phyloP scores from a whole-genome alignment of 768 basidiomycete genomes.

The Panaeolus cyanescens region DNA sequence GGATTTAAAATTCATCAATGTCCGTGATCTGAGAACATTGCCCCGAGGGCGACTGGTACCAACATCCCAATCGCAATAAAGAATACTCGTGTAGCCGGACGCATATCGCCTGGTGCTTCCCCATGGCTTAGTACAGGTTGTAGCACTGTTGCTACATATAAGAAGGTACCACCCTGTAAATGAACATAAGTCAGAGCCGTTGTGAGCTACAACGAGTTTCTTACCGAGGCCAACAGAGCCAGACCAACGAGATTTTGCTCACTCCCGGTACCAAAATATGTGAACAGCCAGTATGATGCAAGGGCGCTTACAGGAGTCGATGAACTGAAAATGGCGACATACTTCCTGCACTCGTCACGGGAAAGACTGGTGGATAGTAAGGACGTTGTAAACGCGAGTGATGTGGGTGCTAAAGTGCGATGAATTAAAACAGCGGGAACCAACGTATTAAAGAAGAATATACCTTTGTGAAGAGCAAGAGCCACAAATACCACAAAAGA shows the following conservation, averaged over 20 bases:
- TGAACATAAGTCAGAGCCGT: background rate
- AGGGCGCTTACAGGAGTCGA: slow-evolving; percentile 87
- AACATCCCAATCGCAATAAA: slow-evolving; percentile 72
- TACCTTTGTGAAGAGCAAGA: slow-evolving; percentile 89
- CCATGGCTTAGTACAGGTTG: slow-evolving; percentile 66
- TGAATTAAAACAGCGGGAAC: background rate
- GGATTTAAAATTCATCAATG: slow-evolving; percentile 36
- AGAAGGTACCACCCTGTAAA: slow-evolving; percentile 83
- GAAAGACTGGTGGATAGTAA: slow-evolving; percentile 78
- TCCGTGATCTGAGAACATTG: slow-evolving; percentile 58
- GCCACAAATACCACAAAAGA: slow-evolving; percentile 90
- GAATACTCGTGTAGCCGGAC: slow-evolving; percentile 44
- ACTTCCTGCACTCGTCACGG: slow-evolving; percentile 66
- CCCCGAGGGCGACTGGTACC: slow-evolving; percentile 62
- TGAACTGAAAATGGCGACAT: slow-evolving; percentile 76
- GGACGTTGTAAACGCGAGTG: slow-evolving; percentile 85
- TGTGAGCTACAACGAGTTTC: slow-evolving; percentile 22
- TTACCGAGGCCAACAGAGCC: slow-evolving; percentile 82
- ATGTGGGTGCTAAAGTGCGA: slow-evolving; percentile 73
- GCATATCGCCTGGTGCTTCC: slow-evolving; percentile 41
- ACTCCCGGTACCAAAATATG: slow-evolving; percentile 47
- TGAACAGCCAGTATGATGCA: slow-evolving; percentile 70
- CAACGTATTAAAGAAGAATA: background rate
- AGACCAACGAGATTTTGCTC: slow-evolving; percentile 66
- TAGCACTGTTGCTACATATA: slow-evolving; percentile 93